phyloP scores from a whole-genome alignment of 2,329 filamentous ascomycete genomes.

The Aspergillus nomiae region DNA sequence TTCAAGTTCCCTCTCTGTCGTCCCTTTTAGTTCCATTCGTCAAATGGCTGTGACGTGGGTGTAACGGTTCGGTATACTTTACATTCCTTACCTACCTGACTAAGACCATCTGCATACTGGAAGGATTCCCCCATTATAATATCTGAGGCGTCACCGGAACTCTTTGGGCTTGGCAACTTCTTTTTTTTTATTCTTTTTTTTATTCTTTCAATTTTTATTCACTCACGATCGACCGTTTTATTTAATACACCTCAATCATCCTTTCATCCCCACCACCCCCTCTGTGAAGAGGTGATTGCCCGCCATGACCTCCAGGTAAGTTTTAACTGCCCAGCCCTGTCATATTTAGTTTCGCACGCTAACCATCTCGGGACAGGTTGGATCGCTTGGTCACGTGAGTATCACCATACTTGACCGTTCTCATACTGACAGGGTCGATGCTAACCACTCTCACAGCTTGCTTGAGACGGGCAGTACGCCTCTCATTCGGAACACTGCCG shows the following conservation, averaged over 20 bases:
- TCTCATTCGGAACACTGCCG: constrained; percentile 94
- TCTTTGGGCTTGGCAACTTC: constrained; percentile 3
- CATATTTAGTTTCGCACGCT: constrained; percentile 31
- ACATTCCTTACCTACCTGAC: constrained; percentile 16
- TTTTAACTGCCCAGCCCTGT: constrained; percentile 23
- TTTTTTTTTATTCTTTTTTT: not conserved
- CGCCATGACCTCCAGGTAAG: constrained; percentile 48
- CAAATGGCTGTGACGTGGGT: constrained; percentile 25
- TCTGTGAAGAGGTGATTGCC: constrained; percentile 28
- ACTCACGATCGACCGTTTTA: not conserved
- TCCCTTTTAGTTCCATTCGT: constrained; percentile 2
- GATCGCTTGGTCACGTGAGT: constrained; percentile 87
- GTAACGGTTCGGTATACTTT: constrained; percentile 23
- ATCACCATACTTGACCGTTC: constrained; percentile 1
- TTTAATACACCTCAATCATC: not conserved
- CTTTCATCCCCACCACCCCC: constrained; percentile 15
- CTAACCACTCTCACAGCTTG: constrained; percentile 60
- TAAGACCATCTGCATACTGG: constrained; percentile 2
- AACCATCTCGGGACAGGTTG: constrained; percentile 58
- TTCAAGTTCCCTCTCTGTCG: constrained; percentile 6
- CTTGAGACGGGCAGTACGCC: constrained; percentile 96
- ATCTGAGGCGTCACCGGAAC: constrained; percentile 1
- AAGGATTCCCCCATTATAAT: not conserved
- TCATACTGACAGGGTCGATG: constrained; percentile 1
- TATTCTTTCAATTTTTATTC: not conserved